Percentiles rank a stretch among this genome's conserved stretches.
Conservation (phyloP, 176 grass and related monocot genomes). For the Poa annua region DNA sequence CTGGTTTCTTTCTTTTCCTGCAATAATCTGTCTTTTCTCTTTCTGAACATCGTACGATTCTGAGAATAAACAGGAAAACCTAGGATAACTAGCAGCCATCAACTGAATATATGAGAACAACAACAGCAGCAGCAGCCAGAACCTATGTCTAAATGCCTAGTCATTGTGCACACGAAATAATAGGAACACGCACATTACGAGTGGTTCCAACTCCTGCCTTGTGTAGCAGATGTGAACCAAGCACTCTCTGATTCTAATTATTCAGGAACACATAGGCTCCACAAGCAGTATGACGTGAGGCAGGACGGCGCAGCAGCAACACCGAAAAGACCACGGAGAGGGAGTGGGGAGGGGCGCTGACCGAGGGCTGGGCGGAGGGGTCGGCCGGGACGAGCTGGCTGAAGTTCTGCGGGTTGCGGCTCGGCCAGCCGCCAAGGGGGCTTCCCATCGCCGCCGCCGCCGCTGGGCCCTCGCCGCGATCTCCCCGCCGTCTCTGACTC, state of each 20-base stretch:
- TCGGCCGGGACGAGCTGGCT: constrained; percentile 80
- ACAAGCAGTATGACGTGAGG: not conserved
- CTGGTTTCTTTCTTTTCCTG: not conserved
- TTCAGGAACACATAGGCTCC: too few relatives aligned
- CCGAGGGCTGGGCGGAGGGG: constrained; percentile 68
- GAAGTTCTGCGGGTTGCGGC: constrained; percentile 87
- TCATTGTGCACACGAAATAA: too few relatives aligned
- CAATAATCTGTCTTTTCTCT: not conserved
- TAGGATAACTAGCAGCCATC: too few relatives aligned
- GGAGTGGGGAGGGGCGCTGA: constrained; percentile 35
- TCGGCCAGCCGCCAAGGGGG: constrained; percentile 74
- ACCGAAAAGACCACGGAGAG: not conserved
- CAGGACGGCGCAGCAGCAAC: not conserved
- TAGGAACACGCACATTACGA: too few relatives aligned
- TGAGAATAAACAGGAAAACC: too few relatives aligned
- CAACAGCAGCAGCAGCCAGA: too few relatives aligned
- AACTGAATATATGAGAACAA: too few relatives aligned
- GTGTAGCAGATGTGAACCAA: too few relatives aligned
- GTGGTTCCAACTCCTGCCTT: too few relatives aligned
- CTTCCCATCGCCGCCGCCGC: constrained; percentile 55
- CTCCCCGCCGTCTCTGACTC: constrained; percentile 23
- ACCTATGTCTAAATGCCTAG: too few relatives aligned
- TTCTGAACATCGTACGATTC: not conserved
- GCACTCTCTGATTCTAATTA: too few relatives aligned
- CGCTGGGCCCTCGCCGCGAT: not conserved